Base-by-base conservation (phyloP, 768 basidiomycete genomes). In the Kwoniella mangroviensis region DNA sequence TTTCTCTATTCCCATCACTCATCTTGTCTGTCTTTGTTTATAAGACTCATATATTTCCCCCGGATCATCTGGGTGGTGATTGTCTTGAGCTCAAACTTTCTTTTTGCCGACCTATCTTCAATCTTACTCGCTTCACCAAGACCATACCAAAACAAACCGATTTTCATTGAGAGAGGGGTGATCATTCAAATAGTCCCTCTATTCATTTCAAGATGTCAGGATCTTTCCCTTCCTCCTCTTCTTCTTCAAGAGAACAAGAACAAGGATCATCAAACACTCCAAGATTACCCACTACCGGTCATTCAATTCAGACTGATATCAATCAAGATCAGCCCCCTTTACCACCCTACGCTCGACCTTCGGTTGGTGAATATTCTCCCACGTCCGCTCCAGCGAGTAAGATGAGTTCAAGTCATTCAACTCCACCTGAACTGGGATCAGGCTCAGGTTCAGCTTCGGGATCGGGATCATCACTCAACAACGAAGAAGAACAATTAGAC, bases 281-380 rank as follows among this genome's bases (percentile, higher is more conserved):
- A 12, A 58, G 3, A 49, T 62, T 51, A 5, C 42, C 61, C 19
- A 15, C 22, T 51, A 17, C 41, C 12, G 13, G 22, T 6, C 10
- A 56, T 56, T 19, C 55, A 28, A 34, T 22, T 2, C 45, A 62
- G 13, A 60, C 58, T 12, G 13, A 42, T 17, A 9, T 40, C 17
- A 60, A 17, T 42, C n/a, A 34, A 19, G 40, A 41, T 67, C 65
- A 67, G 65, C 65, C 65, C 26, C 57, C 57, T 34, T 19, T 65
- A 21, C 49, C 43, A 9, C 61, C 45, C 21, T 24, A 49, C 61
- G 19, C 42, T 41, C 34, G 7, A 13, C 15, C 15, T 1, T 28
- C 26, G 2, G n/a, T 22, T 19, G 65, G 65, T 9, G 65, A 67
- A 41, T 45, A 49, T 40, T 67, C 65, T n/a, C 65, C 65, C 43